phyloP scores from a whole-genome alignment of 1,284 basidiomycete genomes.

The Papiliotrema terrestris region DNA sequence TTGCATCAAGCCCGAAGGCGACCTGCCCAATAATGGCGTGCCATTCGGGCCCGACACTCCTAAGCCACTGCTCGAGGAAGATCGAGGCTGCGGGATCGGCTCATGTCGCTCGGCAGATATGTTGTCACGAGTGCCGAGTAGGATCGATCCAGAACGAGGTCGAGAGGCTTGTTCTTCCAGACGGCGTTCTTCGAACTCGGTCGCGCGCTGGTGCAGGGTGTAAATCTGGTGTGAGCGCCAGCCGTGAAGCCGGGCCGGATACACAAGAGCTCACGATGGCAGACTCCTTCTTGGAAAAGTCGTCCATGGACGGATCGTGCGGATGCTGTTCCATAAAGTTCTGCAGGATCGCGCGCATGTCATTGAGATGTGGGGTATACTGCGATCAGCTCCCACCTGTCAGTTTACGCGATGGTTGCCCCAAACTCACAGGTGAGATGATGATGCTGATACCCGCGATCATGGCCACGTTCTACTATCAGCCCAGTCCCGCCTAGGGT shows the following conservation, averaged over 20 bases:
- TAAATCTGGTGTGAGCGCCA: conserved; percentile 23
- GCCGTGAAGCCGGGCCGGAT: too few species aligned
- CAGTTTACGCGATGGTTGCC: too few species aligned
- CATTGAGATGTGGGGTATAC: conserved; percentile 21
- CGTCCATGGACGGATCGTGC: conserved; percentile 31
- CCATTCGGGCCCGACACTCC: not conserved
- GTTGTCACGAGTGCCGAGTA: conserved; percentile 20
- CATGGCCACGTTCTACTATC: conserved; percentile 41
- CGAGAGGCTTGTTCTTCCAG: not conserved
- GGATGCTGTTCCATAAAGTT: conserved; percentile 41
- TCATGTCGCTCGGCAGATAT: conserved; percentile 30
- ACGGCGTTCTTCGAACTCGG: conserved; percentile 28
- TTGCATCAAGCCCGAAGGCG: not conserved
- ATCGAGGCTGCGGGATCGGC: conserved; percentile 3
- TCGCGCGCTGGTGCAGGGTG: conserved; percentile 35
- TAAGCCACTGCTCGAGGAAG: not conserved
- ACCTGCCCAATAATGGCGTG: not conserved
- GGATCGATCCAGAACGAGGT: conserved; percentile 5
- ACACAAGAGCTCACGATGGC: conserved; percentile 34
- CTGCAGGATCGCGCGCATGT: conserved; percentile 40
- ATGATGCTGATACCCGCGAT: conserved; percentile 46
- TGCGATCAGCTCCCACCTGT: not conserved
- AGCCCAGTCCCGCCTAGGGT: not conserved
- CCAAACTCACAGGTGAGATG: conserved; percentile 38
- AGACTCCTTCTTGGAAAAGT: conserved; percentile 41